These are phyloP conservation scores for Daldinia eschscholtzii DNA, from an alignment of 2,329 filamentous ascomycete species.

Conservation along the genomic window DNA sequence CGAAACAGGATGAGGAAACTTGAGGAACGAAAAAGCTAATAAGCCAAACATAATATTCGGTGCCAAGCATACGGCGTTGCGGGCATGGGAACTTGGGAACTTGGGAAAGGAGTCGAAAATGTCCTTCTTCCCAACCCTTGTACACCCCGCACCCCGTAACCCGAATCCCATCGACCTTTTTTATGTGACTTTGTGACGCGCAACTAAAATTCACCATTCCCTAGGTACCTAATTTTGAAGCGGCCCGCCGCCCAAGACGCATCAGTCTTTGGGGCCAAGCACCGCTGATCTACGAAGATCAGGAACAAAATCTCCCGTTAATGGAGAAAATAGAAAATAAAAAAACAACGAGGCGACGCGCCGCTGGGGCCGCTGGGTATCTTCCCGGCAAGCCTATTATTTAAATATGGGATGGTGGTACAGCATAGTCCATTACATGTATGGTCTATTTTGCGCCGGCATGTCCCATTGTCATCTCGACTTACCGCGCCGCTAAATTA, in stretches of 20 bases:
- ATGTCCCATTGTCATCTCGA: slow-evolving; percentile 19
- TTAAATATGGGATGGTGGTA: slow-evolving; percentile 22
- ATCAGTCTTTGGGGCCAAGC: not conserved
- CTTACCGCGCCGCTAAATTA: slow-evolving; percentile 4
- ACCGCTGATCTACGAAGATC: slow-evolving; percentile 26
- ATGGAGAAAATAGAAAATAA: slow-evolving; percentile 6
- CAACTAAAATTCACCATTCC: slow-evolving; percentile 20
- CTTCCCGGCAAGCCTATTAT: not conserved
- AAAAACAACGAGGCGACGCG: slow-evolving; percentile 28
- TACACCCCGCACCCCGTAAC: slow-evolving; percentile 37
- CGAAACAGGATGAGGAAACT: slow-evolving; percentile 10
- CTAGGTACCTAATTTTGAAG: slow-evolving; percentile 11
- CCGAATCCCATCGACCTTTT: not conserved
- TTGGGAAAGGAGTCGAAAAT: slow-evolving; percentile 15
- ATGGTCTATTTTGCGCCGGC: slow-evolving; percentile 18
- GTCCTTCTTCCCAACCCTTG: slow-evolving; percentile 20
- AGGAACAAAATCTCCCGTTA: slow-evolving; percentile 17
- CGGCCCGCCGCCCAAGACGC: not conserved
- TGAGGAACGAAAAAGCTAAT: slow-evolving; percentile 22
- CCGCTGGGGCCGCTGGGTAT: slow-evolving; percentile 12
- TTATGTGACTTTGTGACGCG: slow-evolving; percentile 1
- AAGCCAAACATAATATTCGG: slow-evolving; percentile 18
- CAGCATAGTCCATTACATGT: slow-evolving; percentile 32
- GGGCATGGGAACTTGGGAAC: slow-evolving; percentile 19
- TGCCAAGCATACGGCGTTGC: slow-evolving; percentile 26